Base-by-base conservation (phyloP, 768 basidiomycete genomes). In the Tricholoma sp. region DNA sequence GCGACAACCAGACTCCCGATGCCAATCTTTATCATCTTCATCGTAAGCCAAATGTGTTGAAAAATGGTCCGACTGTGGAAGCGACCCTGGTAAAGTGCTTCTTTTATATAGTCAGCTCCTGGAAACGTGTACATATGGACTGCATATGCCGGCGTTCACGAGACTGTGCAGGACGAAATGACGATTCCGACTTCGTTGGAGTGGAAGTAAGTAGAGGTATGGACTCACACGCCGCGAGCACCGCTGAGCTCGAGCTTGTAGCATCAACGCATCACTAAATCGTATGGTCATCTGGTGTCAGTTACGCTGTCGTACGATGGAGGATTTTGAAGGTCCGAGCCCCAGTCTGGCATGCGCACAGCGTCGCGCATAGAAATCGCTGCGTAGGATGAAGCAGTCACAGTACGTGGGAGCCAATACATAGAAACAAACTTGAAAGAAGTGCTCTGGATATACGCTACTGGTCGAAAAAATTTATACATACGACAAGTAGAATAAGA, bases 21-120 rank as follows among this genome's bases (percentile, higher is more conserved):
- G 21, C 62, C 59, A 52, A 67, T 59, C 50, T 66, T 67, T n/a
- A n/a, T n/a, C 62, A 68, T 64, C 53, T 61, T 69, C 50, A 59
- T 22, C 5, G 56, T 31, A 22, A 56, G 55, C 49, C 58, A 64
- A 29, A 59, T 27, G 45, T 18, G 34, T 55, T 61, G 52, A 27
- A 39, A 21, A 7, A 53, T 12, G 49, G 32, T 45, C 6, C 24
- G 49, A 29, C 50, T 55, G 27, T 50, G 34, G 37, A 50, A 29
- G 52, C 11, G 35, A 34, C 7, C n/a, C 24, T 47, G 49, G 50
- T 24, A 34, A 19, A 55, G 29, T 5, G 54, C 32, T 56, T 61
- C 56, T 35, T 61, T 64, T 59, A 64, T 64, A 47, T 35, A 43
- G 35, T 50, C 56, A 29, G 50, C 52, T 41, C 52, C 50, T 22